These are phyloP conservation scores for Gautieria morchelliformis DNA, from an alignment of 768 basidiomycete species.

Conservation along the genomic window DNA sequence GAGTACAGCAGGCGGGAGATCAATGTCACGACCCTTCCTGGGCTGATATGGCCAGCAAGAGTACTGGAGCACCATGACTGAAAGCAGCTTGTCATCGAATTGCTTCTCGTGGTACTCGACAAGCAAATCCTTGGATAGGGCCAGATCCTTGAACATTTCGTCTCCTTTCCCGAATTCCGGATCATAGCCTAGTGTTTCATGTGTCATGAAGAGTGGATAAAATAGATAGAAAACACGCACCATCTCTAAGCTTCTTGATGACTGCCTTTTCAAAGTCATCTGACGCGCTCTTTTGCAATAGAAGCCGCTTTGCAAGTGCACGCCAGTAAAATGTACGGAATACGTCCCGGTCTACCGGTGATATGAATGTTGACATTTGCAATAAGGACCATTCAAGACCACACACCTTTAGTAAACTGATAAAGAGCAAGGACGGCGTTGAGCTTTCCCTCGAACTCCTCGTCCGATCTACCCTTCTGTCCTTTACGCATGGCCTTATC, in stretches of 20 bases:
- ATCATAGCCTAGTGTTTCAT: constrained; percentile 62
- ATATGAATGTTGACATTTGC: background rate
- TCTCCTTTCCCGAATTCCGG: constrained; percentile 92
- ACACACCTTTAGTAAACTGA: constrained; percentile 59
- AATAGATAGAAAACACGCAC: constrained; percentile 31
- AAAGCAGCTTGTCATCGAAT: constrained; percentile 38
- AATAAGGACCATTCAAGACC: background rate
- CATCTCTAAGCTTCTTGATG: constrained; percentile 76
- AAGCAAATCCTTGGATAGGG: constrained; percentile 66
- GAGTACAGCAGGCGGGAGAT: constrained; percentile 45
- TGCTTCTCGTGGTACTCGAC: constrained; percentile 49
- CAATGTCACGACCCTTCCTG: constrained; percentile 34
- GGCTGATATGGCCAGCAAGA: constrained; percentile 80
- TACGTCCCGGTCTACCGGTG: constrained; percentile 75
- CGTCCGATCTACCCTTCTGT: constrained; percentile 58
- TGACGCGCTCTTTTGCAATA: constrained; percentile 77
- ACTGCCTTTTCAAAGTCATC: constrained; percentile 81
- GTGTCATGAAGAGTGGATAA: background rate
- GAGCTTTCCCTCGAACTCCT: constrained; percentile 51
- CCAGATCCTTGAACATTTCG: constrained; percentile 90
- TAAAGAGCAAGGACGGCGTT: constrained; percentile 67
- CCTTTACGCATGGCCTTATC: constrained; percentile 84
- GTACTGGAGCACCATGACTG: constrained; percentile 75
- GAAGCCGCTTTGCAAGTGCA: constrained; percentile 74
- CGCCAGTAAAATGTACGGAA: constrained; percentile 91